Evolutionary conservation across 345 rosid species (phyloP), one percentile per base, ranked within the genome.

Genomic region (Populus euphratica): DNA sequence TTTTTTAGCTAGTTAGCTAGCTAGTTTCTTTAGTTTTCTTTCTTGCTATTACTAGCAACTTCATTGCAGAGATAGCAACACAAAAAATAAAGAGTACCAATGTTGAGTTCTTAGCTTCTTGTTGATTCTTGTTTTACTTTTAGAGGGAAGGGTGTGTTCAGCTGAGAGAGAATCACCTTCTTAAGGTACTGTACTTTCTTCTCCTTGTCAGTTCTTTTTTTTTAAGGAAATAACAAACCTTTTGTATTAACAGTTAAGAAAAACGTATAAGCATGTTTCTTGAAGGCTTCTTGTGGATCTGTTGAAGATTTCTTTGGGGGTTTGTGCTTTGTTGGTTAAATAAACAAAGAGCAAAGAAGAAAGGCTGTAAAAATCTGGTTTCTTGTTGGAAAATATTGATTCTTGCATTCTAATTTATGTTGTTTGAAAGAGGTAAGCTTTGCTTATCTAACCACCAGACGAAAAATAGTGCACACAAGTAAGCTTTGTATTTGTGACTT

Each of bases 101-200:
- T 73, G 49, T 41, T 36, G 43, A 43, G 44, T 14, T 52, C 14
- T 23, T 68, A 21, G 69, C 69, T 71, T 69, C 29, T 23, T 23
- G 29, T 78, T 41, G 23, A 43, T 52, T 61, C 75, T 69, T 8
- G 31, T 38, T 47, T 14, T 70, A 52, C 36, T 69, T 38, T 33
- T 50, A 6, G 35, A 49, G 41, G 35, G 29, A 38, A 66, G 52
- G 68, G 59, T 75, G 27, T 35, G 39, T 56, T 70, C 8, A 68
- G 71, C 75, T 66, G 66, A 62, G 43, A 41, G 66, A 62, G 36
- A 27, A 29, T 75, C 77, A 59, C 56, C 77, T 72, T 71, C 79
- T 62, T 79, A 75, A 79, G 87, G 87, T 80, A 80, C 31, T 47
- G 62, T 7, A 5, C 23, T 61, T 73, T n/a, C 13, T 14, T 73